Base-by-base conservation (phyloP, 345 rosid species). In the Murraya koenigii region DNA sequence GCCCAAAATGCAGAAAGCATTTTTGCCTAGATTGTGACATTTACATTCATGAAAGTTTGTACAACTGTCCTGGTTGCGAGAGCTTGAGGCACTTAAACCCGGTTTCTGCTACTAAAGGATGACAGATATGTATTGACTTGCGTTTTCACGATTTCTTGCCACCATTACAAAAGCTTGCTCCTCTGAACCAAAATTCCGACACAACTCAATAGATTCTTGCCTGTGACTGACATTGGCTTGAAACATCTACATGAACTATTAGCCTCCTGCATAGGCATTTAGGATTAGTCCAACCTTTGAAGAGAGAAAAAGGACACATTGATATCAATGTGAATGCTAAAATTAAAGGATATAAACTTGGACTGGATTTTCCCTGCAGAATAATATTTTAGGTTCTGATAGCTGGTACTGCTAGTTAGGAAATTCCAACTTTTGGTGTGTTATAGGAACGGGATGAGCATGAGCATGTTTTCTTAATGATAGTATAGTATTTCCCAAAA, bases 21-120 rank as follows among this genome's bases (percentile, higher is more conserved):
- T 94, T 95, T 84, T 95, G 98, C 85, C 86, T 93, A 56, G 98
- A 95, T 60, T 95, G 99, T 58, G 99, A 94, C 80, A 95, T 95
- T 69, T 95, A 95, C 71, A 88, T 95, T 55, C 99, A 91, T 63
- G 98, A 92, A 85, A 93, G 97, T 83, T 80, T 93, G 86, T 97
- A 95, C 82, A 93, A 93, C 76, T 93, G 97, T 83, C 97, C 97
- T 0, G 99, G 97, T n/a, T 92, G 99, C 30, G 95, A 92, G 80
- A 93, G 97, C 83, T 77, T 80, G 59, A 83, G 85, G 77, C 86
- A 80, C 75, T 78, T 82, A 70, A 84, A 75, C 35, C 73, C 80
- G 2, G 52, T 41, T 56, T 19, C 66, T 68, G 15, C 64, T 60
- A 56, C 7, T 19, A 69, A 77, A 77, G 65, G 49, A 47, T 77